A percentile compares a stretch with the other conserved stretches of the same genome.
Evolutionary conservation across 2,329 filamentous ascomycete species (phyloP).

Genomic region (Cytospora paraplurivora): DNA sequence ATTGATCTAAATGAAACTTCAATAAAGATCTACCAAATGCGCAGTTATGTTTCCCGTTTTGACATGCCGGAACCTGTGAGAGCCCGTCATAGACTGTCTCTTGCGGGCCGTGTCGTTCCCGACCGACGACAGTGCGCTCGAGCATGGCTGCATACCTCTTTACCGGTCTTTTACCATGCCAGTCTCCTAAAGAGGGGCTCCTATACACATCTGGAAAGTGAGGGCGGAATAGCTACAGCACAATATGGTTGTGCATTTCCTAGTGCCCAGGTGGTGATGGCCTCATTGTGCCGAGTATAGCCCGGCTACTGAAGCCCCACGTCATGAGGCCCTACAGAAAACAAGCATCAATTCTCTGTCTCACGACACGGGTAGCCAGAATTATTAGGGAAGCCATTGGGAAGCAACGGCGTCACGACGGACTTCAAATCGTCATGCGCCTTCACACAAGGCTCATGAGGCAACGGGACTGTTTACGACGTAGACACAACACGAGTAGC

Average conservation of each 20-base stretch:
- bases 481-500: neutral
- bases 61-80: neutral
- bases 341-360: neutral
- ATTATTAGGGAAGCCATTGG: neutral
- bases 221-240: too few species aligned
- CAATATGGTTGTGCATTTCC: neutral
- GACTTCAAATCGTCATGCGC: neutral
- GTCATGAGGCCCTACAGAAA: slow-evolving; percentile 1
- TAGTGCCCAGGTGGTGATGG: neutral
- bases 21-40: neutral
- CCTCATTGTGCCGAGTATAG: slow-evolving; percentile 3
- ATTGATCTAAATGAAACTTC: neutral
- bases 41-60: neutral
- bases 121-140: neutral
- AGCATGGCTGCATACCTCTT: too few species aligned
- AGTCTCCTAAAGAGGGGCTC: too few species aligned
- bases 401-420: neutral
- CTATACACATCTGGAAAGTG: neutral
- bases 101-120: neutral
- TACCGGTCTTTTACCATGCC: too few species aligned
- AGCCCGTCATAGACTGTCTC: neutral
- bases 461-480: neutral
- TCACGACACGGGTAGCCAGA: neutral
- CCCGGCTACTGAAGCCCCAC: slow-evolving; percentile 1
- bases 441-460: neutral